Evolutionary conservation across 306 rosid species (phyloP), one percentile per base, ranked within the genome.

Genomic region (Pyrus bretschneideri): DNA sequence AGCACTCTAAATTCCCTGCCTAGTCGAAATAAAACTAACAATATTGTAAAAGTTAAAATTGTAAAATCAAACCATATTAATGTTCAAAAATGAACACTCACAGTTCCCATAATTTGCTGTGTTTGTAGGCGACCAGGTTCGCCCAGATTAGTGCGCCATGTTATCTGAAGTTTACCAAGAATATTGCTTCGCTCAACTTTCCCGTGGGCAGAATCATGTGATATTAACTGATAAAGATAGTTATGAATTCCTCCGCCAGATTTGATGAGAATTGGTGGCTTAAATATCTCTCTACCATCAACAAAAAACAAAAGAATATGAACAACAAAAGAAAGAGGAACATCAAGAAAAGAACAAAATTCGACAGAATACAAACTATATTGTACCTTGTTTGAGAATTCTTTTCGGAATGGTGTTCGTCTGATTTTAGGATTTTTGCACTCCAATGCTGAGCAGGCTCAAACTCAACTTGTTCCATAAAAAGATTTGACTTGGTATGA

Each of bases 401-500:
- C 57, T 74, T 81, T 69, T 80, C 86, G 9, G 88, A 77, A 68
- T 76, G 80, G 73, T 81, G 97, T 38, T 83, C 88, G 62, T 95
- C 96, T 46, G 91, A 92, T 83, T 83, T 89, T 70, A 95, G 83
- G 78, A 89, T 82, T 81, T 89, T 80, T 70, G 98, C 92, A 81
- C 83, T 85, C 96, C 96, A 92, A 81, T 84, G 72, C 54, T 82
- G 97, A 60, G 98, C 90, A 5, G 99, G 97, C 83, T 92, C 97
- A 85, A 95, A 95, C 71, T 95, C 99, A 69, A 95, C 99, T 92
- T 92, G 99, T 84, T 95, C 98, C 99, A 95, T 92, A 72, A 92
- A 88, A 84, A 95, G 96, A 86, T 89, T 91, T 82, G 99, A 86
- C 85, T 95, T 95, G 30, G 99, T 95, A 84, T 95, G 97, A 76